A percentile compares a stretch with the other conserved stretches of the same genome.
phyloP scores from a whole-genome alignment of 208 protist genomes.

The Acanthamoeba royreba region DNA sequence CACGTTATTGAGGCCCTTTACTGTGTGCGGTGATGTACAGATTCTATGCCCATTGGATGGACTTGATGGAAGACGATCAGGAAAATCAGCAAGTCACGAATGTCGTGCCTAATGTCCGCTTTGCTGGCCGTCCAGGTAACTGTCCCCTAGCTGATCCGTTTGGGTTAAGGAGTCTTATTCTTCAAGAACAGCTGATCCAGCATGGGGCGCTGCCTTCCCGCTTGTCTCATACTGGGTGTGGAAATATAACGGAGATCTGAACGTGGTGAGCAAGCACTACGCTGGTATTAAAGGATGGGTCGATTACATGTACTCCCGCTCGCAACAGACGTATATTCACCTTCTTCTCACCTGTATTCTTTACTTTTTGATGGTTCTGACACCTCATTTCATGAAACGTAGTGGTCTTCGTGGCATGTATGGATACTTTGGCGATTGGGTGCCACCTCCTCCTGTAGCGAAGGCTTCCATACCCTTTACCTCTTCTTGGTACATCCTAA shows the following conservation, averaged over 20 bases:
- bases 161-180: too few species aligned
- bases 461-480: background rate
- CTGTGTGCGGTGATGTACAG: too few species aligned
- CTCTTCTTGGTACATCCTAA: background rate
- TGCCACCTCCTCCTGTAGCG: background rate
- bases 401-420: conserved; percentile 26
- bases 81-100: conserved; percentile 48
- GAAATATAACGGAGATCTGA: background rate
- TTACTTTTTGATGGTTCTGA: too few species aligned
- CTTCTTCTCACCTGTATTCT: too few species aligned
- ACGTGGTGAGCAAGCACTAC: background rate
- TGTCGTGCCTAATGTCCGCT: conserved; percentile 57
- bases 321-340: background rate
- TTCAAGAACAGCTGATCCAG: conserved; percentile 58
- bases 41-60: background rate
- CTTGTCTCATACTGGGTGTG: background rate
- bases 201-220: conserved; percentile 54
- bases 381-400: background rate
- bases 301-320: background rate
- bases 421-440: conserved; percentile 47
- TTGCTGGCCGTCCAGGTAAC: conserved; percentile 37
- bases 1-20: background rate
- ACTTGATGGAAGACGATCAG: background rate
- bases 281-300: background rate
- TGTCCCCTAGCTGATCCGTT: too few species aligned